Evolutionary conservation across 805 yeast genomes (phyloP), one percentile per base, ranked within the genome.

Genomic region (Lipomyces kockii): DNA sequence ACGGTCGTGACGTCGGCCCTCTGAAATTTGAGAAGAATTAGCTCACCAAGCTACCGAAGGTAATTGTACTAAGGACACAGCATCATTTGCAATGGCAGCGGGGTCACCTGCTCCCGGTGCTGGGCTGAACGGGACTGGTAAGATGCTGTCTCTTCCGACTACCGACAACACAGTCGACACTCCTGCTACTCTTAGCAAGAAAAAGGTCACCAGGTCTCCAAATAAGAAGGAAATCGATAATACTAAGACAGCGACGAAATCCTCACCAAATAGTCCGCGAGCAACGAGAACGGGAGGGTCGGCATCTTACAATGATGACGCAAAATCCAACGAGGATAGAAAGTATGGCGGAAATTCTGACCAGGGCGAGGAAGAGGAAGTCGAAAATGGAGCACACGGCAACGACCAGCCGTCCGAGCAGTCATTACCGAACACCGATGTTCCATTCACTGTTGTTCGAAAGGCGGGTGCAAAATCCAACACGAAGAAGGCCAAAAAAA

Each of bases 331-430:
- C 12, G 22, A 39, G 32, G n/a, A 25, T n/a, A 56, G 60, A 0
- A n/a, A 35, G 9, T 25, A 55, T 25, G 60, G 22, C 17, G 68
- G 46, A 5, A 62, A 34, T 14, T 57, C 56, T 2, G 69, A 58
- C 39, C 60, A 52, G 17, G 63, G 51, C 9, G 57, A 62, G 25
- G 69, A 60, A 27, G 64, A 46, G 25, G 61, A 59, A 37, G 63
- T 43, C 14, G 58, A 51, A 37, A 37, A 61, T 27, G 35, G 55
- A 32, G 51, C 35, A 35, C 14, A 5, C 46, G 54, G 61, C 39
- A 17, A 59, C 34, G 55, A 29, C 27, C 55, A n/a, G 55, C 17
- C n/a, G 34, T 52, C 55, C 14, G 34, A 25, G 17, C n/a, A 22
- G 25, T 17, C 49, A n/a, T 32, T 56, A 20, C 54, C 60, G 25